Evolutionary conservation across 2,329 filamentous ascomycete genomes (phyloP).

Genomic region (Alternaria arborescens): DNA sequence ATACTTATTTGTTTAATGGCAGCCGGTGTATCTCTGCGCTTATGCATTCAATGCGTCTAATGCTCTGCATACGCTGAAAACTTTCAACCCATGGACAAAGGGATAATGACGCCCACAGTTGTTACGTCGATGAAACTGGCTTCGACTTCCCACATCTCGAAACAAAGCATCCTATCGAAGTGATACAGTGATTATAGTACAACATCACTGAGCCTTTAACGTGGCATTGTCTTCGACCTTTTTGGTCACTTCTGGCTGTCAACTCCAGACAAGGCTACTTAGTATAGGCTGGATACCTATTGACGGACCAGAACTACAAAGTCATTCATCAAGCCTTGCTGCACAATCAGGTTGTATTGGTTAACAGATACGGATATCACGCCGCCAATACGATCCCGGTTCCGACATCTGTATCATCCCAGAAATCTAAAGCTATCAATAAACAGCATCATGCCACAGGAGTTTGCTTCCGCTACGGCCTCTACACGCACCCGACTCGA

Average conservation of each 20-base stretch:
- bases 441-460: background rate
- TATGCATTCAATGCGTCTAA: background rate
- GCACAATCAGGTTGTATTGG: background rate
- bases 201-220: background rate
- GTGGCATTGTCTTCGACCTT: slow-evolving; percentile 14
- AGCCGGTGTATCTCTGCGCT: background rate
- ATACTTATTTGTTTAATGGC: slow-evolving; percentile 18
- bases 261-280: slow-evolving; percentile 11
- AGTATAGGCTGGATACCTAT: background rate
- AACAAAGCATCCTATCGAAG: slow-evolving; percentile 8
- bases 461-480: background rate
- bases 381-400: background rate
- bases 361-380: background rate
- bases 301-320: background rate
- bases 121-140: background rate
- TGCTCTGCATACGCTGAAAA: background rate
- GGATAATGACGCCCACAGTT: background rate
- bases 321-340: background rate
- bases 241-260: slow-evolving; percentile 4
- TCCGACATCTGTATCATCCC: background rate
- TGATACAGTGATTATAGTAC: background rate
- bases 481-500: background rate
- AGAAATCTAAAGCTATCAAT: background rate
- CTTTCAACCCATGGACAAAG: background rate
- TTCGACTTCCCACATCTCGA: background rate